Percentiles rank a stretch among this genome's conserved stretches.
These are phyloP conservation scores for Suhomyces maxii DNA, from an alignment of 1,139 yeast genomes.

Conservation along the genomic window DNA sequence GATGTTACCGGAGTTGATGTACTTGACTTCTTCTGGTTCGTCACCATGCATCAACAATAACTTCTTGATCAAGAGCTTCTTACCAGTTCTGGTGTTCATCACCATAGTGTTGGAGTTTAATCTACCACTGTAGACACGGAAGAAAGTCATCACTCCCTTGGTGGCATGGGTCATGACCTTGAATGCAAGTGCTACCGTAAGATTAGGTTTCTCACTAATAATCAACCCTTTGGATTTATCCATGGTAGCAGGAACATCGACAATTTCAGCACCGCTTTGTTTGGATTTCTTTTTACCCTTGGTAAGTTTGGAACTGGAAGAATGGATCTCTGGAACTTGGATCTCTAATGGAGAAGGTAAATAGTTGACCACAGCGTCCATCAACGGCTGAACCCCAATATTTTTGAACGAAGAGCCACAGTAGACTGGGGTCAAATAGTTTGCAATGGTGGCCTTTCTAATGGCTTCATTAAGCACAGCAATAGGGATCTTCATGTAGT, in stretches of 20 bases:
- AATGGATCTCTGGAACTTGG: constrained; percentile 53
- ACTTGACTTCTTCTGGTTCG: constrained; percentile 66
- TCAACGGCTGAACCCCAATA: constrained; percentile 90
- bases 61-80: constrained; percentile 64
- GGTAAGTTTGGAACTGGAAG: constrained; percentile 18
- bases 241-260: constrained; percentile 33
- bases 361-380: constrained; percentile 77
- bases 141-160: constrained; percentile 81
- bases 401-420: constrained; percentile 94
- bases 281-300: constrained; percentile 16
- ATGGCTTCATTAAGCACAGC: constrained; percentile 56
- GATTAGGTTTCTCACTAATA: constrained; percentile 53
- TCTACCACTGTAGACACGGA: constrained; percentile 84
- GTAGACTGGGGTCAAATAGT: constrained; percentile 70
- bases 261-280: constrained; percentile 13
- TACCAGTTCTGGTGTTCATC: constrained; percentile 69
- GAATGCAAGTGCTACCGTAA: constrained; percentile 84
- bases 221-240: constrained; percentile 50
- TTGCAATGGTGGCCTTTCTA: constrained; percentile 58
- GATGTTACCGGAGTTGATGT: constrained; percentile 74
- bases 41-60: constrained; percentile 88
- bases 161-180: constrained; percentile 86
- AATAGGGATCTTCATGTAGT: constrained; percentile 64
- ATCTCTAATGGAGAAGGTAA: constrained; percentile 82
- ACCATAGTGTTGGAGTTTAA: constrained; percentile 62